phyloP scores from a whole-genome alignment of 768 basidiomycete genomes.

The Russula foetens region DNA sequence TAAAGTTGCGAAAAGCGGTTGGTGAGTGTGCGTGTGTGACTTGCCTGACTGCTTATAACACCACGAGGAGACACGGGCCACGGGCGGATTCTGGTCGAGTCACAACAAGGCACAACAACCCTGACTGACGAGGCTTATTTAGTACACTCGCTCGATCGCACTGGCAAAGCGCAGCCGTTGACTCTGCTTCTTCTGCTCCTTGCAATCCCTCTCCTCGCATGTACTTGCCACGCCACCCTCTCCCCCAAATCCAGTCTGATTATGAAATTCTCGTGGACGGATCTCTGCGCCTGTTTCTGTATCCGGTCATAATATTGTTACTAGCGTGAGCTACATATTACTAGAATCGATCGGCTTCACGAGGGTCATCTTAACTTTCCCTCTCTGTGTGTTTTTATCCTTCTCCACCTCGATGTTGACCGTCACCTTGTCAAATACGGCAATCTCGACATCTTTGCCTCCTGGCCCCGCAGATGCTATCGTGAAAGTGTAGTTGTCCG shows the following conservation, averaged over 20 bases:
- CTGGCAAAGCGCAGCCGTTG: not conserved
- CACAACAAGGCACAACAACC: conserved; percentile 18
- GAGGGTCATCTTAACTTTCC: conserved; percentile 79
- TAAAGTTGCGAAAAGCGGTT: not conserved
- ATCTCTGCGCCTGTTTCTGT: no score
- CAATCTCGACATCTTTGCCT: conserved; percentile 46
- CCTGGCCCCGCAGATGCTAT: conserved; percentile 39
- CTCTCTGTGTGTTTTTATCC: conserved; percentile 88
- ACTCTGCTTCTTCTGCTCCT: not conserved
- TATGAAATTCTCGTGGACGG: no score
- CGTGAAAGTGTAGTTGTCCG: conserved; percentile 81
- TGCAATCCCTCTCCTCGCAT: not conserved
- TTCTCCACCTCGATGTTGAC: conserved; percentile 93
- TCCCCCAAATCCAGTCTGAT: no score
- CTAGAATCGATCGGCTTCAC: conserved; percentile 55
- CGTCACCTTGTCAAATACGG: conserved; percentile 89
- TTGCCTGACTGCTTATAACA: conserved; percentile 9
- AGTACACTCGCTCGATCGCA: not conserved
- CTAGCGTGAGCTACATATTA: conserved; percentile 27
- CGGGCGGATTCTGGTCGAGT: conserved; percentile 1
- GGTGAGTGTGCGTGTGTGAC: not conserved
- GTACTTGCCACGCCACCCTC: not conserved
- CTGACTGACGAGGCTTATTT: not conserved
- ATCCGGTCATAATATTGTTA: not conserved
- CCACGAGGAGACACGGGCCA: not conserved